Evolutionary conservation across 495 filamentous ascomycete genomes (phyloP).

Genomic region (Diplogelasinospora grovesii): DNA sequence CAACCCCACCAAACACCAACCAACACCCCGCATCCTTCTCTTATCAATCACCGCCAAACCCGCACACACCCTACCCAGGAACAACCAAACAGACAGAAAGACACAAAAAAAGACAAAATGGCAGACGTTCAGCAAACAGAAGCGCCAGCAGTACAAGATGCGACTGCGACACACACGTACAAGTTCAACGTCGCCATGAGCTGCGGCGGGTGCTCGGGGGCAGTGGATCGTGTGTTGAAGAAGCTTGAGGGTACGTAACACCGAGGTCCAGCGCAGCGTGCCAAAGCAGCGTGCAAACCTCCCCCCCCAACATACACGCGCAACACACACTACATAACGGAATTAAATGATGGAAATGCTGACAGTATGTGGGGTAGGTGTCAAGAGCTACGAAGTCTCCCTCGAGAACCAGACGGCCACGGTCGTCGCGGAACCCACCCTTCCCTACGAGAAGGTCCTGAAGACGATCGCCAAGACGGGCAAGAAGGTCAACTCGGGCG

Average conservation of each 20-base stretch:
- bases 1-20: too few relatives aligned
- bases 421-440: constrained; percentile 54
- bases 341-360: too few relatives aligned
- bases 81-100: constrained; percentile 5
- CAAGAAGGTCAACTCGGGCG: constrained; percentile 74
- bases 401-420: constrained; percentile 76
- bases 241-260: constrained; percentile 81
- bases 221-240: constrained; percentile 85
- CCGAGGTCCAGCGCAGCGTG: too few relatives aligned
- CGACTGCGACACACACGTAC: constrained; percentile 43
- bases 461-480: constrained; percentile 91
- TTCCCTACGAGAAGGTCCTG: constrained; percentile 75
- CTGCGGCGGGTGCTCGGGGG: constrained; percentile 59
- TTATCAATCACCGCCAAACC: not conserved
- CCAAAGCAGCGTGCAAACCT: too few relatives aligned
- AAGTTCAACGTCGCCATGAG: constrained; percentile 61
- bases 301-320: too few relatives aligned
- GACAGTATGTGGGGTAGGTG: too few relatives aligned
- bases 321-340: not conserved
- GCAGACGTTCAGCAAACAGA: too few relatives aligned
- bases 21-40: not conserved
- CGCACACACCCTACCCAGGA: not conserved
- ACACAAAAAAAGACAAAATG: constrained; percentile 28
- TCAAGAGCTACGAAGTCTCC: constrained; percentile 79
- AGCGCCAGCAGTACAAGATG: too few relatives aligned